Evolutionary conservation across 768 basidiomycete species (phyloP).

Genomic region (Trametes cinnabarina): DNA sequence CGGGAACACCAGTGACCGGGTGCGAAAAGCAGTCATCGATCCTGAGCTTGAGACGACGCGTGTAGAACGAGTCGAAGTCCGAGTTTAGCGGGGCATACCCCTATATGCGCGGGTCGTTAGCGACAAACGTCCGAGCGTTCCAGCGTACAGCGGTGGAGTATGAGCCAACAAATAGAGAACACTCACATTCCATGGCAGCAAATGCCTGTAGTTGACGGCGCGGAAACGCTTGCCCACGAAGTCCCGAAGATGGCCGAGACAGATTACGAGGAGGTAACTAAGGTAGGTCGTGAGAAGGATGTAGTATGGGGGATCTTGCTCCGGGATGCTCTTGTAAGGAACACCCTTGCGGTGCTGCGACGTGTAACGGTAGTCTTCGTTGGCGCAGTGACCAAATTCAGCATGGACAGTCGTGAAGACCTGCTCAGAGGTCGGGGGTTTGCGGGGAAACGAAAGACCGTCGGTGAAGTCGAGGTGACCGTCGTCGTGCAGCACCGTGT

Average conservation of each 20-base stretch:
- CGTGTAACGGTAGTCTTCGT: conserved; percentile 67
- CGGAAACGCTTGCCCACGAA: conserved; percentile 87
- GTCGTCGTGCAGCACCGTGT: conserved; percentile 56
- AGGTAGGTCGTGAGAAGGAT: conserved; percentile 90
- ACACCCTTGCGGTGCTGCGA: conserved; percentile 57
- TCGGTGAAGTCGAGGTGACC: conserved; percentile 43
- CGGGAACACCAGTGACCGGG: conserved; percentile 92
- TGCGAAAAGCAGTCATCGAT: conserved; percentile 95
- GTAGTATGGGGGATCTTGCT: conserved; percentile 90
- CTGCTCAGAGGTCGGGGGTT: conserved; percentile 80
- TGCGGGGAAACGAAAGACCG: conserved; percentile 56
- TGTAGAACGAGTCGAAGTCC: conserved; percentile 99
- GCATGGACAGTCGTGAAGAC: conserved; percentile 77
- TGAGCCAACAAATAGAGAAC: neutral
- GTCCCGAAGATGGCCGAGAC: conserved; percentile 90
- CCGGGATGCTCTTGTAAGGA: conserved; percentile 52
- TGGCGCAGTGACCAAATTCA: conserved; percentile 90
- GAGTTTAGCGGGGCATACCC: conserved; percentile 96
- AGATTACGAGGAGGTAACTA: conserved; percentile 89
- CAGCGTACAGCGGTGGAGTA: conserved; percentile 6
- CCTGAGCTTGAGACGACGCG: conserved; percentile 88
- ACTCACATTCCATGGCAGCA: conserved; percentile 82
- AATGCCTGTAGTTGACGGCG: conserved; percentile 68
- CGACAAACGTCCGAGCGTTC: too few relatives aligned
- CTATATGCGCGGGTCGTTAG: conserved; percentile 41